Conservation (phyloP, 2,329 filamentous ascomycete species). For the Penicillium corylophilum region DNA sequence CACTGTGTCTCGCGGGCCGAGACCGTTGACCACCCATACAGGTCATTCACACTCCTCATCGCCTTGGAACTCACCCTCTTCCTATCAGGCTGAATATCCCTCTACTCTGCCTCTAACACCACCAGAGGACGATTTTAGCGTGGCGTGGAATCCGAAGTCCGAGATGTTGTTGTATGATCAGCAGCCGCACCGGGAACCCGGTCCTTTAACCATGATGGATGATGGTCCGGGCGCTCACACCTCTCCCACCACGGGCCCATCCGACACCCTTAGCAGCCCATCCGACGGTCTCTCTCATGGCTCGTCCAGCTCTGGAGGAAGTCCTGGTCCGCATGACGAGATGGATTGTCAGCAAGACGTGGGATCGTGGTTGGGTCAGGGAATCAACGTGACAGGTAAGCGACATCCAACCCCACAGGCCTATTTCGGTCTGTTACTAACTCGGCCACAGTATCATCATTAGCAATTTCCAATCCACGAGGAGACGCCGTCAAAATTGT, state of each 20-base stretch:
- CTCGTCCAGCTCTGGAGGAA: conserved; percentile 34
- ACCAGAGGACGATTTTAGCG: conserved; percentile 41
- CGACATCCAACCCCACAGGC: conserved; percentile 1
- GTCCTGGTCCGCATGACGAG: conserved; percentile 28
- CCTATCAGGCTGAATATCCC: conserved; percentile 31
- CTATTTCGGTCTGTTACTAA: conserved; percentile 2
- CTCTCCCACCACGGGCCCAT: conserved; percentile 25
- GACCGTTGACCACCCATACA: conserved; percentile 28
- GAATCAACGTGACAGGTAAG: conserved; percentile 39
- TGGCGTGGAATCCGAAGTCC: conserved; percentile 38
- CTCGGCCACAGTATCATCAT: conserved; percentile 35
- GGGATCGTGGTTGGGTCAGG: conserved; percentile 39
- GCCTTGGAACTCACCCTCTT: conserved; percentile 25
- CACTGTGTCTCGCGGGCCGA: conserved; percentile 37
- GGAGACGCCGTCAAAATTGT: conserved; percentile 55
- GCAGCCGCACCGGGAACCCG: conserved; percentile 26
- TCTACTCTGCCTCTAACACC: conserved; percentile 42
- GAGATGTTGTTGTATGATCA: conserved; percentile 33
- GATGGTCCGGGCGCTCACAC: conserved; percentile 31
- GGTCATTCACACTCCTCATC: conserved; percentile 27
- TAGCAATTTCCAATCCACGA: conserved; percentile 35
- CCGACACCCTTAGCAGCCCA: conserved; percentile 31
- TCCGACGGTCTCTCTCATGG: conserved; percentile 32
- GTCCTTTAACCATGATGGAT: conserved; percentile 28
- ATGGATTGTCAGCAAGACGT: conserved; percentile 34